Conservation (phyloP, 2,329 filamentous ascomycete genomes). For the Geosmithia putterillii region DNA sequence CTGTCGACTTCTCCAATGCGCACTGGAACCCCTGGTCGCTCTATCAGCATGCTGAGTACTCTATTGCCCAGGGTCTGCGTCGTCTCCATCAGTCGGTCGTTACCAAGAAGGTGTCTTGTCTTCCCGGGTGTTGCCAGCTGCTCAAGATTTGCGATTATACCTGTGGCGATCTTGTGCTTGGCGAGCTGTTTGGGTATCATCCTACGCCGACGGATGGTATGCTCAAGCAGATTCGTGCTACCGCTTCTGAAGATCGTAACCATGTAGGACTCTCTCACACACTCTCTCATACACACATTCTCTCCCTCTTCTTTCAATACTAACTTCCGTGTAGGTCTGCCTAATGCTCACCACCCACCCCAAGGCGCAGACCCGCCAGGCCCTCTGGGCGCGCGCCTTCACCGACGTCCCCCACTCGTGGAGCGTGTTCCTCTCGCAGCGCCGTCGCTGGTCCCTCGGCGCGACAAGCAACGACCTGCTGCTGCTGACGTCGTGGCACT, state of each 20-base stretch:
- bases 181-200: constrained; percentile 11
- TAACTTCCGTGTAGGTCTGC: constrained; percentile 6
- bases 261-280: constrained; percentile 5
- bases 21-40: constrained; percentile 13
- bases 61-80: constrained; percentile 11
- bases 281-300: background rate
- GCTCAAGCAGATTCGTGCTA: constrained; percentile 11
- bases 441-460: constrained; percentile 13
- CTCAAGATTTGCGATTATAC: constrained; percentile 11
- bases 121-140: constrained; percentile 11
- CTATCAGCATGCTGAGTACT: constrained; percentile 13
- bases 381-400: constrained; percentile 23
- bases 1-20: constrained; percentile 10
- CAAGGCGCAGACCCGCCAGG: constrained; percentile 23
- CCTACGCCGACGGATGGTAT: constrained; percentile 9
- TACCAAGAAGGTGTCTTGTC: constrained; percentile 11
- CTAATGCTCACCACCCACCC: constrained; percentile 15
- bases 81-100: constrained; percentile 11
- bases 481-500: constrained; percentile 7
- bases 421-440: constrained; percentile 23
- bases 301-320: background rate
- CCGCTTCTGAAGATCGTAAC: constrained; percentile 11
- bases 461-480: constrained; percentile 12
- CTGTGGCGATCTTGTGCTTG: constrained; percentile 9
- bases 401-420: constrained; percentile 24